phyloP scores from a whole-genome alignment of 2,329 filamentous ascomycete species.

The Diaporthe ilicicola region DNA sequence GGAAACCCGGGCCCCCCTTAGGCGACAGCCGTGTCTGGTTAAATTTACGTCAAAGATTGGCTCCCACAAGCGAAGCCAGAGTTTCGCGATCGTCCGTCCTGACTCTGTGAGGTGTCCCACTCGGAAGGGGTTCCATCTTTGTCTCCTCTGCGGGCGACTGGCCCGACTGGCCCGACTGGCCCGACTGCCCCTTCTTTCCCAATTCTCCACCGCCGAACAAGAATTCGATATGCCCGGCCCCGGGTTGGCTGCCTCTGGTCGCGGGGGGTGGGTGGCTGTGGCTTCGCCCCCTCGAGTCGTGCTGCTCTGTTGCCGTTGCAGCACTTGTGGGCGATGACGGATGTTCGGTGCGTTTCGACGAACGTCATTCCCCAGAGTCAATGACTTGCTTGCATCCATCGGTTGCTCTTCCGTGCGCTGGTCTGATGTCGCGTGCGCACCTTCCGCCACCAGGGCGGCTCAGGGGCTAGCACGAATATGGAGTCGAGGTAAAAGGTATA shows the following conservation, averaged over 20 bases:
- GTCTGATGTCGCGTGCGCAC: not conserved
- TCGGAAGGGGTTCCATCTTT: constrained; percentile 15
- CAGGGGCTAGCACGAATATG: not conserved
- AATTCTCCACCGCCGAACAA: constrained; percentile 5
- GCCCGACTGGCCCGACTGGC: not conserved
- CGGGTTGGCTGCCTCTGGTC: constrained; percentile 9
- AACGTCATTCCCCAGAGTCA: constrained; percentile 11
- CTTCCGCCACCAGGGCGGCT: not conserved
- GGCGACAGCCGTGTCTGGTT: not conserved
- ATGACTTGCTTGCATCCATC: constrained; percentile 5
- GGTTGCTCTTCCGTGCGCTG: not conserved
- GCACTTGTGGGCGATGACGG: constrained; percentile 14
- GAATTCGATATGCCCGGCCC: constrained; percentile 15
- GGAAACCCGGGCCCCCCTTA: not conserved
- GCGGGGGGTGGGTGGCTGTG: constrained; percentile 15
- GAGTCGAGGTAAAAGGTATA: too few relatives aligned
- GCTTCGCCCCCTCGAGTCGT: constrained; percentile 15
- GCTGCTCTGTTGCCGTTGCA: constrained; percentile 18
- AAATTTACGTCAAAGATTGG: constrained; percentile 24
- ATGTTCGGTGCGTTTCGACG: not conserved
- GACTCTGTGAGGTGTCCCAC: constrained; percentile 17
- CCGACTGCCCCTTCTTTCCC: too few relatives aligned
- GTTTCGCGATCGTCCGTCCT: constrained; percentile 9
- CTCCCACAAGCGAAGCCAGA: not conserved
- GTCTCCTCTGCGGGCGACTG: not conserved